phyloP scores from a whole-genome alignment of 768 basidiomycete genomes.

The Russula sp. region DNA sequence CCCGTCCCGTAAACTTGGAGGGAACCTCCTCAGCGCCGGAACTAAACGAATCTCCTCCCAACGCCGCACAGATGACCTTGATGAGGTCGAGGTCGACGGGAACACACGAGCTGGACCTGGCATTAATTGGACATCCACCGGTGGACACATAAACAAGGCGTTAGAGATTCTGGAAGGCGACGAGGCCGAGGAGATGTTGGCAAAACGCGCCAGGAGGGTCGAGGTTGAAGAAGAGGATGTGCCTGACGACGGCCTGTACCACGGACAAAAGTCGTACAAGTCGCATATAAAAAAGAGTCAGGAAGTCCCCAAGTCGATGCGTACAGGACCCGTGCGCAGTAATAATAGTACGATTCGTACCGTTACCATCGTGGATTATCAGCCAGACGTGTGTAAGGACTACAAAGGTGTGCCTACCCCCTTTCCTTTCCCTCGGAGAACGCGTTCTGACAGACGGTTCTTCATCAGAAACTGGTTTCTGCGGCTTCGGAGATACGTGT shows the following conservation, averaged over 20 bases:
- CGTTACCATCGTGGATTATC: slow-evolving; percentile 94
- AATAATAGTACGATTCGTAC: slow-evolving; percentile 77
- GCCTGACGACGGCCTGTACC: slow-evolving; percentile 82
- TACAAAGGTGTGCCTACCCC: slow-evolving; percentile 76
- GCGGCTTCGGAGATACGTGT: slow-evolving; percentile 98
- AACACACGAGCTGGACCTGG: slow-evolving; percentile 47
- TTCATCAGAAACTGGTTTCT: slow-evolving; percentile 89
- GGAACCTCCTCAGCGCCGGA: slow-evolving; percentile 73
- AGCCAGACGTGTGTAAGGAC: slow-evolving; percentile 99
- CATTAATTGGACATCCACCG: slow-evolving; percentile 71
- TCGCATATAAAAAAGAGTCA: slow-evolving; percentile 75
- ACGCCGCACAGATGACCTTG: slow-evolving; percentile 45
- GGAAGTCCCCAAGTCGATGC: slow-evolving; percentile 84
- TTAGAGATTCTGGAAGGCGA: slow-evolving; percentile 79
- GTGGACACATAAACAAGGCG: slow-evolving; percentile 67
- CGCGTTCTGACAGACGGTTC: slow-evolving; percentile 5
- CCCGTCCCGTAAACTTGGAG: slow-evolving; percentile 60
- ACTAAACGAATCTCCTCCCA: slow-evolving; percentile 57
- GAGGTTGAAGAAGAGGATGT: slow-evolving; percentile 53
- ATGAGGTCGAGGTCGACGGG: slow-evolving; percentile 50
- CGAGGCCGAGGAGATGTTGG: slow-evolving; percentile 69
- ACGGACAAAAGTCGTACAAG: slow-evolving; percentile 77
- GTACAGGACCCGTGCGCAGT: slow-evolving; percentile 71
- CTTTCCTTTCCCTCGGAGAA: not conserved
- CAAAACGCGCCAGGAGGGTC: slow-evolving; percentile 56